Evolutionary conservation across 2,329 filamentous ascomycete species (phyloP).

Genomic region (Microsporum audouinii): DNA sequence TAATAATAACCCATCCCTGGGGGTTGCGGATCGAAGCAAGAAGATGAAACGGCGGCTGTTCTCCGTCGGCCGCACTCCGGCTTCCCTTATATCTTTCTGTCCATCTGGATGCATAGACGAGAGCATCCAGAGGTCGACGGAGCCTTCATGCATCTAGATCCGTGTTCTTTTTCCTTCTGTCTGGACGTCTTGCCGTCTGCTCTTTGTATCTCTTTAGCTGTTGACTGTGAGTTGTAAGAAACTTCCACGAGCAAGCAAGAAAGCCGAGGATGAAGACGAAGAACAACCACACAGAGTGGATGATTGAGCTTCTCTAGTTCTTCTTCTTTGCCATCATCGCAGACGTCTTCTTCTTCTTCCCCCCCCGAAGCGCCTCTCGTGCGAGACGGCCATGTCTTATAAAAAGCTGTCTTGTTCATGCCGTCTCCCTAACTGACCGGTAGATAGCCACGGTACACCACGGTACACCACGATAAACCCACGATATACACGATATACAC

Average conservation of each 20-base stretch:
- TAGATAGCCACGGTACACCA: background rate
- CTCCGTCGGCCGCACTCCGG: background rate
- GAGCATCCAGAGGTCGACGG: too few relatives aligned
- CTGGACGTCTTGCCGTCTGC: too few relatives aligned
- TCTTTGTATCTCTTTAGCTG: too few relatives aligned
- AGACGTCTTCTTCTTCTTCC: background rate
- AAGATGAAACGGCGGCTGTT: background rate
- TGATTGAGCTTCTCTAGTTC: too few relatives aligned
- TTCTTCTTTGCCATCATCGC: background rate
- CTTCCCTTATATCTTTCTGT: too few relatives aligned
- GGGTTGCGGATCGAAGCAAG: background rate
- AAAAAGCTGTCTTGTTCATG: background rate
- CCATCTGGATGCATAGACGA: too few relatives aligned
- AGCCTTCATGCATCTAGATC: too few relatives aligned
- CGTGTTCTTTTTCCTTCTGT: too few relatives aligned
- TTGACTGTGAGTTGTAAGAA: too few relatives aligned
- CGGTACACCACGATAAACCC: background rate
- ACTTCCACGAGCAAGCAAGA: too few relatives aligned
- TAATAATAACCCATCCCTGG: background rate
- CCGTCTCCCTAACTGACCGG: background rate
- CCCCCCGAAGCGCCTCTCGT: background rate
- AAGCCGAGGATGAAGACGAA: background rate
- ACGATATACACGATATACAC: background rate
- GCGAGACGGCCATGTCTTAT: background rate
- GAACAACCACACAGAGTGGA: too few relatives aligned